phyloP scores from a whole-genome alignment of 169 alveolate species.

The Cryptosporidium viatorum region DNA sequence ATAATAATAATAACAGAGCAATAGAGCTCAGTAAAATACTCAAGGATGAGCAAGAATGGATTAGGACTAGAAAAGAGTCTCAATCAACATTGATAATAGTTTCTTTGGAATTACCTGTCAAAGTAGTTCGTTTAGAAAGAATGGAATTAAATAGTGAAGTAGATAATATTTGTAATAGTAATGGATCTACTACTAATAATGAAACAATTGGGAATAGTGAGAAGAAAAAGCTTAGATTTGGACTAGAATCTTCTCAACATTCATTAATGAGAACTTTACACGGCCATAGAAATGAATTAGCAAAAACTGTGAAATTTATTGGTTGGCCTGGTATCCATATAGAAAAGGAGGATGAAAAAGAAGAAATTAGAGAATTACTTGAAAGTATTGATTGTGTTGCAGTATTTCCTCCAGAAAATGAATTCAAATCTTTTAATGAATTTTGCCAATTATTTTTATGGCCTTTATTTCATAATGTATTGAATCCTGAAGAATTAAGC shows the following conservation, averaged over 20 bases:
- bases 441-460: conserved; percentile 77
- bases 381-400: conserved; percentile 77
- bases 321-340: conserved; percentile 79
- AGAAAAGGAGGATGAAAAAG: conserved; percentile 76
- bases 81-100: conserved; percentile 63
- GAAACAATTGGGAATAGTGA: not conserved
- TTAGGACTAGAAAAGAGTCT: conserved; percentile 19
- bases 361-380: conserved; percentile 68
- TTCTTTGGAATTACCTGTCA: conserved; percentile 67
- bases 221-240: conserved; percentile 7
- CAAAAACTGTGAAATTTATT: conserved; percentile 60
- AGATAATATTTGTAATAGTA: not conserved
- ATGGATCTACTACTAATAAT: no score
- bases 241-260: conserved; percentile 17
- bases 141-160: not conserved
- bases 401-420: conserved; percentile 77
- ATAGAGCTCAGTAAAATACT: conserved; percentile 17
- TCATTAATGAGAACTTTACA: conserved; percentile 60
- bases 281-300: conserved; percentile 30
- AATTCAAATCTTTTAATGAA: conserved; percentile 72
- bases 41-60: conserved; percentile 42
- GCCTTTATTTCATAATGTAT: conserved; percentile 83
- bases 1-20: conserved; percentile 6
- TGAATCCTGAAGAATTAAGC: conserved; percentile 81
- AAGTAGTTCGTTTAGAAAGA: conserved; percentile 26